Conservation (phyloP, 2,329 filamentous ascomycete species). For the Coniochaeta sp. region DNA sequence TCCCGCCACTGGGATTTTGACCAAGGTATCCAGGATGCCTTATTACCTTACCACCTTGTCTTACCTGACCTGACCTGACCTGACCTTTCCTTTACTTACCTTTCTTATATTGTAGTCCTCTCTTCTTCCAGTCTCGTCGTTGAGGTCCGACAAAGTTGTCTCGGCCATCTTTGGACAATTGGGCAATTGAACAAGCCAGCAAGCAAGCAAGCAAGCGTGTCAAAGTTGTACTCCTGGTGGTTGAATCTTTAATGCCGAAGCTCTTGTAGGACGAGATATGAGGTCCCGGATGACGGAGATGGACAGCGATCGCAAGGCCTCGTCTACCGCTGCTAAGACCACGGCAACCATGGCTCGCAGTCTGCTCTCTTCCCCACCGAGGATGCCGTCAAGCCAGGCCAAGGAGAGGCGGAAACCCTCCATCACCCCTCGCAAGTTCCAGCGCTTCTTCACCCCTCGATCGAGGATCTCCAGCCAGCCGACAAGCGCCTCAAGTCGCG, state of each 20-base stretch:
- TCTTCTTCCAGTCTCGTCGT: not conserved
- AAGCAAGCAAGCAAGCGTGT: not conserved
- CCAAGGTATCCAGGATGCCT: too few relatives aligned
- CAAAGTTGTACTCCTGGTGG: not conserved
- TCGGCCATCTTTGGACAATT: not conserved
- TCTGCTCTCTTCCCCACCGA: conserved; percentile 19
- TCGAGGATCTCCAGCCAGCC: conserved; percentile 28
- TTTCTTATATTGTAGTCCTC: too few relatives aligned
- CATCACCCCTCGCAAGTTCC: conserved; percentile 47
- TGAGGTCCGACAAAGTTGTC: not conserved
- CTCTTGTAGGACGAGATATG: not conserved
- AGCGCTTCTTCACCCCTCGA: conserved; percentile 44
- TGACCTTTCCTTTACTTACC: too few relatives aligned
- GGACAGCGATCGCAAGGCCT: not conserved
- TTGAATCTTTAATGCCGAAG: not conserved
- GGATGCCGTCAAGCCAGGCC: conserved; percentile 12
- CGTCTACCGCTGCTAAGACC: conserved; percentile 7
- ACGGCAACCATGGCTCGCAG: conserved; percentile 11
- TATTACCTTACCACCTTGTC: too few relatives aligned
- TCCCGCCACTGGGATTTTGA: not conserved
- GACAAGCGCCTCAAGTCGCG: conserved; percentile 27
- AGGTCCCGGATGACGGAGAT: not conserved
- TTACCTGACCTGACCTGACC: too few relatives aligned
- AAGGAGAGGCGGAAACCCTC: conserved; percentile 43
- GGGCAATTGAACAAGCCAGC: not conserved